phyloP scores from a whole-genome alignment of 345 rosid species.

The Capsella bursapastoris region DNA sequence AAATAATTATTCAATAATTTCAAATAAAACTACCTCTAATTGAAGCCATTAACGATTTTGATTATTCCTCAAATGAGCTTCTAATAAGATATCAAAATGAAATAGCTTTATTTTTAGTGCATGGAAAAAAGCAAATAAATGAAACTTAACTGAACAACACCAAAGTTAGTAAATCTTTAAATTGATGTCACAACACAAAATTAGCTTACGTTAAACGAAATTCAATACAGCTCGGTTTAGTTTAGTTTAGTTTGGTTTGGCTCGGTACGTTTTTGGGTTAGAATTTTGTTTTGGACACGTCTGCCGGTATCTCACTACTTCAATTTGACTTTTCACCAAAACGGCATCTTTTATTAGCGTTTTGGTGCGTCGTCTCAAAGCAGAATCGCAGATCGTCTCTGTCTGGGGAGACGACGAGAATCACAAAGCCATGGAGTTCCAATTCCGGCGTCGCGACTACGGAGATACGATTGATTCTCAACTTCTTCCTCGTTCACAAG shows the following conservation, averaged over 20 bases:
- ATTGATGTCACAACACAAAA: not conserved
- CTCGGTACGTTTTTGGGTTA: not conserved
- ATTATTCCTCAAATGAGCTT: not conserved
- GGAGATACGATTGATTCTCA: slow-evolving; percentile 49
- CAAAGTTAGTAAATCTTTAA: no score
- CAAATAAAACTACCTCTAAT: no score
- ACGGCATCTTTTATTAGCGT: slow-evolving; percentile 5
- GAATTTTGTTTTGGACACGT: not conserved
- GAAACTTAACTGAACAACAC: no score
- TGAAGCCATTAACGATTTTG: no score
- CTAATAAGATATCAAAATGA: not conserved
- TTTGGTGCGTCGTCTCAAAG: not conserved
- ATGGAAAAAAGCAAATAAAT: no score
- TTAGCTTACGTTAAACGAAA: not conserved
- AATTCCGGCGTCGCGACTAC: slow-evolving; percentile 76
- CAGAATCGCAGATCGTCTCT: slow-evolving; percentile 30
- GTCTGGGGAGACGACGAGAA: not conserved
- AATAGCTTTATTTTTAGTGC: no score
- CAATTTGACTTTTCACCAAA: not conserved
- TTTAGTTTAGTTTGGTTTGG: not conserved
- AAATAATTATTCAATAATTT: no score
- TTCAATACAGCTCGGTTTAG: not conserved
- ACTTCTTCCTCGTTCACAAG: slow-evolving; percentile 59
- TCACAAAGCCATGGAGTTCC: slow-evolving; percentile 49
- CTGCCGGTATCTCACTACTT: no score